Conservation (phyloP, 129 eudicot species). For the Artemisia argyi region DNA sequence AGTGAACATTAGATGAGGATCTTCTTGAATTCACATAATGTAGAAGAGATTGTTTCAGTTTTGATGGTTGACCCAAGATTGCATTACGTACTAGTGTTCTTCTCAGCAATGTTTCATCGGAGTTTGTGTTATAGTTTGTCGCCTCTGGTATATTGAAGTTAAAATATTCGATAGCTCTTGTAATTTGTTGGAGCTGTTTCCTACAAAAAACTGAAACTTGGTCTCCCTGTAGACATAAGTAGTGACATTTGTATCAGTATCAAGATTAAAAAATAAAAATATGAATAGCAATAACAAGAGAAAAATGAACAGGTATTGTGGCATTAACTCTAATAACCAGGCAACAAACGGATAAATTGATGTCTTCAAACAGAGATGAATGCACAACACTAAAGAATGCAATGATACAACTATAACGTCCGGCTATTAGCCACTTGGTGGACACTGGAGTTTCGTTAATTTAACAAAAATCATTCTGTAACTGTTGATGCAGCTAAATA, state of each 20-base stretch:
- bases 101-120: conserved; percentile 20
- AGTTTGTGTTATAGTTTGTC: conserved; percentile 9
- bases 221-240: conserved; percentile 28
- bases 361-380: background rate
- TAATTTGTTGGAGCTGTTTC: conserved; percentile 25
- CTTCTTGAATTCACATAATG: background rate
- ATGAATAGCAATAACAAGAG: background rate
- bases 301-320: background rate
- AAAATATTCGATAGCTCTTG: conserved; percentile 24
- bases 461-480: background rate
- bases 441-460: background rate
- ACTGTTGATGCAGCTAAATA: background rate
- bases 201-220: conserved; percentile 16
- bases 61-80: background rate
- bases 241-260: background rate
- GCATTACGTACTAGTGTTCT: conserved; percentile 21
- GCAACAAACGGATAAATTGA: background rate
- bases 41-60: background rate
- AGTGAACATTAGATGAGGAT: conserved; percentile 3
- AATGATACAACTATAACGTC: no score
- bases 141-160: conserved; percentile 16
- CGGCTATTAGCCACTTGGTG: no score
- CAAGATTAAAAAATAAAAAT: background rate
- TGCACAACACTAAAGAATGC: no score
- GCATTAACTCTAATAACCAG: background rate